Conservation (phyloP, 2,329 filamentous ascomycete genomes). For the Neonectria punicea region DNA sequence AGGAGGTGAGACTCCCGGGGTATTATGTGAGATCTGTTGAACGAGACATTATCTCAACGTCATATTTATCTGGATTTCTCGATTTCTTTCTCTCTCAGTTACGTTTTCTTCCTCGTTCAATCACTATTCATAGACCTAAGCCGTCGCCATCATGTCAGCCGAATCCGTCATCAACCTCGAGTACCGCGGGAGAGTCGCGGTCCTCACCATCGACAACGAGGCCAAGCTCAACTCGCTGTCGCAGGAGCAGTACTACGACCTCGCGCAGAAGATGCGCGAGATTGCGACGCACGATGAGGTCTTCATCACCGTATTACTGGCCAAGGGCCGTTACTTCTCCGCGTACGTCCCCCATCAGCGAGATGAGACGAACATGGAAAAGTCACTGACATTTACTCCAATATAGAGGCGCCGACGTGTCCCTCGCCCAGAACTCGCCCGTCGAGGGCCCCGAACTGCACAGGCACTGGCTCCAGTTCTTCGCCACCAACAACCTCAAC, state of each 20-base stretch:
- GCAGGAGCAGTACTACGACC: constrained; percentile 78
- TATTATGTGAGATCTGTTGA: not conserved
- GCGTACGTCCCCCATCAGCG: constrained; percentile 68
- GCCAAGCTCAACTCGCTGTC: constrained; percentile 89
- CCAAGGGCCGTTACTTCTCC: constrained; percentile 86
- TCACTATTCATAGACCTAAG: not conserved
- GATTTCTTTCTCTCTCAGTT: not conserved
- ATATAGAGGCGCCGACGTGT: constrained; percentile 81
- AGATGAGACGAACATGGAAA: not conserved
- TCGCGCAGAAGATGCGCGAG: constrained; percentile 79
- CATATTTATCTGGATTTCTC: no score
- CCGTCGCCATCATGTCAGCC: constrained; percentile 28
- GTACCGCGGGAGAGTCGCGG: constrained; percentile 61
- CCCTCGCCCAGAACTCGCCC: constrained; percentile 58
- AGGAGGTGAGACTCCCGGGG: not conserved
- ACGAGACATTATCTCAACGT: not conserved
- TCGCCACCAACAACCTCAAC: constrained; percentile 89
- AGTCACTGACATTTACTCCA: constrained; percentile 12
- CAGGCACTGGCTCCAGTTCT: constrained; percentile 71
- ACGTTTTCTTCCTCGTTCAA: not conserved
- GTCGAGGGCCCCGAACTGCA: constrained; percentile 52
- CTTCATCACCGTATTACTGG: constrained; percentile 85
- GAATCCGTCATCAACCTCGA: constrained; percentile 50
- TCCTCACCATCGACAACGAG: constrained; percentile 86
- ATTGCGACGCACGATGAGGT: constrained; percentile 83